These are phyloP conservation scores for Amphibolis antarctica DNA, from an alignment of 106 monocot genomes.

Conservation along the genomic window DNA sequence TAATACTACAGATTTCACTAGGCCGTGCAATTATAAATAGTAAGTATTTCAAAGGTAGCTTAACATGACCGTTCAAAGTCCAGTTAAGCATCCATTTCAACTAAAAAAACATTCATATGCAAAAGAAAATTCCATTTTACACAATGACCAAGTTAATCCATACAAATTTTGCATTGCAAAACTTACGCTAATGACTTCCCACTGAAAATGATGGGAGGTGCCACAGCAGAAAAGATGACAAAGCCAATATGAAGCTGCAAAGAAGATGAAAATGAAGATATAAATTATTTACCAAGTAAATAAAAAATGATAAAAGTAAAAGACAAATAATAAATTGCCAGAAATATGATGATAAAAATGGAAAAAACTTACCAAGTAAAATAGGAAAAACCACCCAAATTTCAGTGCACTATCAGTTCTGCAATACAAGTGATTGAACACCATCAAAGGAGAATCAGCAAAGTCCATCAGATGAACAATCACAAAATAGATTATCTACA, in stretches of 20 bases:
- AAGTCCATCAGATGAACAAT: too few relatives aligned
- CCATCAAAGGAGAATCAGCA: too few relatives aligned
- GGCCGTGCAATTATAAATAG: too few relatives aligned
- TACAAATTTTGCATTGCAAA: too few relatives aligned
- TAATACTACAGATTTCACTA: too few relatives aligned
- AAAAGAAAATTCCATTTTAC: too few relatives aligned
- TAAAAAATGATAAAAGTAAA: neutral
- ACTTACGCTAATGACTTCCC: slow-evolving; percentile 27
- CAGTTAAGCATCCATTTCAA: too few relatives aligned
- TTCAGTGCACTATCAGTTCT: slow-evolving; percentile 96
- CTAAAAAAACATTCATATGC: too few relatives aligned
- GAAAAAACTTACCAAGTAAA: slow-evolving; percentile 53
- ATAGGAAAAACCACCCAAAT: slow-evolving; percentile 93
- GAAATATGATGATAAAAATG: neutral
- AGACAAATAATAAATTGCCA: neutral
- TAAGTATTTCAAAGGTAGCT: too few relatives aligned
- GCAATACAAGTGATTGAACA: slow-evolving; percentile 7
- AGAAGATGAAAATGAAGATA: neutral
- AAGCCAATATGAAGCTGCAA: slow-evolving; percentile 19
- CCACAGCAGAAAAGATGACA: slow-evolving; percentile 17
- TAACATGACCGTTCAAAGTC: too few relatives aligned
- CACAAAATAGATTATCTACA: neutral
- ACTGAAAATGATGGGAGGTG: slow-evolving; percentile 19
- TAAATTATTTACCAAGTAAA: neutral
- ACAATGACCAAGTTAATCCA: too few relatives aligned